phyloP scores from a whole-genome alignment of 2,329 filamentous ascomycete genomes.

The Trichoderma lentiforme region DNA sequence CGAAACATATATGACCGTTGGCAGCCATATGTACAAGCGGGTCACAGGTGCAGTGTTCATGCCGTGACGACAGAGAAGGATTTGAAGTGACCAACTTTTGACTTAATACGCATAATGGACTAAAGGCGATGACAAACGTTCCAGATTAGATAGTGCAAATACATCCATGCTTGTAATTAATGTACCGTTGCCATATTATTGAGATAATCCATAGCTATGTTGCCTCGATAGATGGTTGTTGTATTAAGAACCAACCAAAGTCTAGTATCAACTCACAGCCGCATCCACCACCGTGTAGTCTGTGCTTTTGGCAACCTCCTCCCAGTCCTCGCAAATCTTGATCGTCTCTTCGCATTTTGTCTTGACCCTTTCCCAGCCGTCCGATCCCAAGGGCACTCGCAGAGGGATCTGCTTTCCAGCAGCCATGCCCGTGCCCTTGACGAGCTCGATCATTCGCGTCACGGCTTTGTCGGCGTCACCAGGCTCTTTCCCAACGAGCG shows the following conservation, averaged over 20 bases:
- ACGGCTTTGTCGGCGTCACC: slow-evolving; percentile 51
- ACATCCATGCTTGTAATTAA: neutral
- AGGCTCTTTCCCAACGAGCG: slow-evolving; percentile 35
- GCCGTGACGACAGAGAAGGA: too few relatives aligned
- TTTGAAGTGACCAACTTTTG: too few relatives aligned
- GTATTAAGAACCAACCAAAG: neutral
- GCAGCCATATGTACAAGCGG: too few relatives aligned
- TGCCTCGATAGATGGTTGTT: neutral
- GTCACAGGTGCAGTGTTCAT: too few relatives aligned
- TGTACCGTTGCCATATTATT: neutral
- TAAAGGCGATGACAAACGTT: too few relatives aligned
- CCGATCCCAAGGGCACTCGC: slow-evolving; percentile 50
- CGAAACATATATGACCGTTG: too few relatives aligned
- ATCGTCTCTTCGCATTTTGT: slow-evolving; percentile 48
- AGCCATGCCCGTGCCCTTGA: slow-evolving; percentile 42
- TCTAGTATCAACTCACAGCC: neutral
- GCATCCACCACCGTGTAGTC: slow-evolving; percentile 32
- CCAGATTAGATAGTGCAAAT: neutral
- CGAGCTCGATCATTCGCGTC: slow-evolving; percentile 52
- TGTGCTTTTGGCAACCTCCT: slow-evolving; percentile 47
- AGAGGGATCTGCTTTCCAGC: slow-evolving; percentile 39
- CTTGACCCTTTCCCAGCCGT: slow-evolving; percentile 48
- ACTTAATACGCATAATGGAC: too few relatives aligned
- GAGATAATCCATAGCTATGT: neutral
- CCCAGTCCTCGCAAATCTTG: slow-evolving; percentile 48